These are phyloP conservation scores for Fusarium mexicanum DNA, from an alignment of 2,329 filamentous ascomycete species.

Conservation along the genomic window DNA sequence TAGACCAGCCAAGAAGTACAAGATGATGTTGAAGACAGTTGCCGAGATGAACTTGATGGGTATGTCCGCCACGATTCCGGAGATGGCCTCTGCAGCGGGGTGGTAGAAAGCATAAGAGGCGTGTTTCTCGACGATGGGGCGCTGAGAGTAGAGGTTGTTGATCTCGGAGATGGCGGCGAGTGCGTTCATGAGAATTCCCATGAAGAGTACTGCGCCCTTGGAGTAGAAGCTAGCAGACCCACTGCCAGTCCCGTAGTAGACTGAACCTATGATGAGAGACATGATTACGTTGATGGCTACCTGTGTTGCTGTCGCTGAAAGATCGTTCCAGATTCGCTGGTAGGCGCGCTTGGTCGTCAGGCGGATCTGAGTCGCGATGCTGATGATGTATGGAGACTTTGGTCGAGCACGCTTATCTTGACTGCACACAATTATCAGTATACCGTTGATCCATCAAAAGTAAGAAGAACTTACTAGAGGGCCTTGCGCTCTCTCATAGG, in stretches of 20 bases:
- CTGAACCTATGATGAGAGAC: constrained; percentile 68
- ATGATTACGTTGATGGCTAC: constrained; percentile 62
- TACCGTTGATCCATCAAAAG: rapidly evolving
- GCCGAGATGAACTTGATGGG: constrained; percentile 66
- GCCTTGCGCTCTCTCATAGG: constrained; percentile 60
- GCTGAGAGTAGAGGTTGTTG: constrained; percentile 54
- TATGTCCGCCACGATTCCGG: constrained; percentile 64
- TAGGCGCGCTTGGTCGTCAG: constrained; percentile 62
- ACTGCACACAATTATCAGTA: constrained; percentile 6
- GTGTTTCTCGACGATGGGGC: constrained; percentile 61
- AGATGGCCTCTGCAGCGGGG: constrained; percentile 62
- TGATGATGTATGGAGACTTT: constrained; percentile 68
- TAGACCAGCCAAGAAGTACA: constrained; percentile 67
- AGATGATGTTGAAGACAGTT: constrained; percentile 62
- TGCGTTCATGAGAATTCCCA: constrained; percentile 68
- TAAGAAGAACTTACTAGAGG: constrained; percentile 16
- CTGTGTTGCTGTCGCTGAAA: constrained; percentile 57
- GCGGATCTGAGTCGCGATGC: constrained; percentile 61
- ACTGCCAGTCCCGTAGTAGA: constrained; percentile 64
- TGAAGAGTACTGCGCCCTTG: constrained; percentile 67
- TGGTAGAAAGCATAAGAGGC: constrained; percentile 62
- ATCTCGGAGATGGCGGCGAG: constrained; percentile 67
- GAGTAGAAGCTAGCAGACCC: constrained; percentile 63
- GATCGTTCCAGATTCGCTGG: constrained; percentile 63
- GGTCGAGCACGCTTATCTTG: constrained; percentile 64